Percentiles rank a stretch among this genome's conserved stretches.
These are phyloP conservation scores for Lotus japonicus DNA, from an alignment of 306 rosid genomes.

Conservation along the genomic window DNA sequence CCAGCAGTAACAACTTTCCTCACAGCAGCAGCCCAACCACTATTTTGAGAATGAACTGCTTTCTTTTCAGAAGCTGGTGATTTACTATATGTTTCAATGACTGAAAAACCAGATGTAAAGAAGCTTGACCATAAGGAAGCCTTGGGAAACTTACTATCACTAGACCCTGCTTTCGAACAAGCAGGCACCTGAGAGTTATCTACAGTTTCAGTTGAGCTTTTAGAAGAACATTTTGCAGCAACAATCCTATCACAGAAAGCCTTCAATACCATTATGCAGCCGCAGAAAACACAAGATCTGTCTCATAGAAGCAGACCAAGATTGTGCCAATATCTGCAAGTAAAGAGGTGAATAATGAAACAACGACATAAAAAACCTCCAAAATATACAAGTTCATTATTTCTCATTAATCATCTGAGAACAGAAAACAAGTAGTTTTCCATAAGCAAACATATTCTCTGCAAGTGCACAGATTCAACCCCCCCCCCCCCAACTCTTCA, in stretches of 20 bases:
- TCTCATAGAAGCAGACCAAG: conserved; percentile 51
- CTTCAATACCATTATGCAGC: conserved; percentile 69
- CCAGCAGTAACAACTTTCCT: conserved; percentile 58
- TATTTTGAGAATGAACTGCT: conserved; percentile 47
- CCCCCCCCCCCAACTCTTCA: background rate
- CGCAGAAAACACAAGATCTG: conserved; percentile 21
- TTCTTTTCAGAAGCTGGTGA: conserved; percentile 66
- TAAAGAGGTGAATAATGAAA: conserved; percentile 12
- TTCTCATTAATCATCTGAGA: background rate
- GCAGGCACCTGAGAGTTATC: conserved; percentile 45
- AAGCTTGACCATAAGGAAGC: conserved; percentile 76
- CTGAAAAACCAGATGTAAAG: conserved; percentile 65
- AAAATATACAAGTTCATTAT: background rate
- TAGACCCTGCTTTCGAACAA: conserved; percentile 43
- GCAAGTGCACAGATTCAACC: background rate
- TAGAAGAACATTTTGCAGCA: conserved; percentile 51
- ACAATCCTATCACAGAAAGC: conserved; percentile 48
- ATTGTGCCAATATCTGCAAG: conserved; percentile 29
- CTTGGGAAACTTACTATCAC: conserved; percentile 51
- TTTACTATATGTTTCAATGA: conserved; percentile 67
- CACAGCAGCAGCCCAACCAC: conserved; percentile 81
- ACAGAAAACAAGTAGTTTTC: background rate
- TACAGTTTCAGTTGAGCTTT: conserved; percentile 43
- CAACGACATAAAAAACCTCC: background rate
- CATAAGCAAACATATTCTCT: background rate